These are phyloP conservation scores for Cystobasidium slooffiae DNA, from an alignment of 1,284 basidiomycete genomes.

Conservation along the genomic window DNA sequence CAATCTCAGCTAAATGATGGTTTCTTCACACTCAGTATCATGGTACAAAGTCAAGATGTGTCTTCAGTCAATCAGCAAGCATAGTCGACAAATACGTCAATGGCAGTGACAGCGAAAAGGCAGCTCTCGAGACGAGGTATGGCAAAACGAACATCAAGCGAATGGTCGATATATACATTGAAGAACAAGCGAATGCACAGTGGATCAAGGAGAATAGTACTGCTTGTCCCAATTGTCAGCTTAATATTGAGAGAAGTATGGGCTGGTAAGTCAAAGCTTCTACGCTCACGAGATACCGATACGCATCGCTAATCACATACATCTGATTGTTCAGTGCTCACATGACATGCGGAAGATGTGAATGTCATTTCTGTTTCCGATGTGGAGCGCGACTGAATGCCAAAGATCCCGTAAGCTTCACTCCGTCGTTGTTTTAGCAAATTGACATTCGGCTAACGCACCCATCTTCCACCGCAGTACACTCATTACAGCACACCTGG, in stretches of 20 bases:
- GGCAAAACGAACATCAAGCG: slow-evolving; percentile 65
- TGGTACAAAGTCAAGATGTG: slow-evolving; percentile 69
- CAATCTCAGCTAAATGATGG: not conserved
- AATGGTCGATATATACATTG: slow-evolving; percentile 66
- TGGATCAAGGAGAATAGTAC: slow-evolving; percentile 69
- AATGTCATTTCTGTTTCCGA: slow-evolving; percentile 75
- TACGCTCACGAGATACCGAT: slow-evolving; percentile 52
- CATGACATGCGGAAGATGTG: slow-evolving; percentile 74
- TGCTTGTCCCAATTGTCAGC: slow-evolving; percentile 69
- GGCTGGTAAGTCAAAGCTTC: slow-evolving; percentile 61
- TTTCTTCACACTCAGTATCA: slow-evolving; percentile 61
- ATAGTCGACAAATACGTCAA: slow-evolving; percentile 69
- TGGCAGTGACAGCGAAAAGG: slow-evolving; percentile 62
- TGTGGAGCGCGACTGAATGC: slow-evolving; percentile 61
- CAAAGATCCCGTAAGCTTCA: slow-evolving; percentile 66
- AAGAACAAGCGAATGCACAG: slow-evolving; percentile 68
- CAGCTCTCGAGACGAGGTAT: slow-evolving; percentile 65
- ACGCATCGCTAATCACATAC: slow-evolving; percentile 53
- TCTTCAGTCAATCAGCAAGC: slow-evolving; percentile 66
- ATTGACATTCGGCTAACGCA: not conserved
- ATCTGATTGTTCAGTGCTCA: slow-evolving; percentile 52
- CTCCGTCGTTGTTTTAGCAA: slow-evolving; percentile 60
- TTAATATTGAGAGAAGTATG: slow-evolving; percentile 71
- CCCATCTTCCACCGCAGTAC: slow-evolving; percentile 29
- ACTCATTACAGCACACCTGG: slow-evolving; percentile 41